These are phyloP conservation scores for Suhomyces sp. DNA, from an alignment of 805 yeast genomes.

Conservation along the genomic window DNA sequence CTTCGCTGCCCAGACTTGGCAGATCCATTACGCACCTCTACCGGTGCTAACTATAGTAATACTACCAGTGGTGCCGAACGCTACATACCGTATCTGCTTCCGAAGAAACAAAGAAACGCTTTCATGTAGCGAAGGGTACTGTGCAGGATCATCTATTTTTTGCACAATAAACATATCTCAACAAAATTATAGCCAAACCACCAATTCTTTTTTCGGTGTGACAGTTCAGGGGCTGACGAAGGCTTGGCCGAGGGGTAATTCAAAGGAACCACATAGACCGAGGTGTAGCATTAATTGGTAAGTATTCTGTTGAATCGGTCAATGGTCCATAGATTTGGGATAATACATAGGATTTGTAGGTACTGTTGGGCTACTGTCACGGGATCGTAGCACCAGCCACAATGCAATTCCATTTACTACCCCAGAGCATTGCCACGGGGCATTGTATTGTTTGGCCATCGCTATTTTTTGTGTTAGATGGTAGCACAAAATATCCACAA, in stretches of 20 bases:
- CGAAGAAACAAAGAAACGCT: background rate
- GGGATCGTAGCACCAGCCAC: background rate
- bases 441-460: background rate
- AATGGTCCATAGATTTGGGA: background rate
- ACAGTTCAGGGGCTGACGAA: background rate
- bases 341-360: background rate
- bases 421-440: background rate
- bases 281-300: no score
- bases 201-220: background rate
- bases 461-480: background rate
- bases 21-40: background rate
- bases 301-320: background rate
- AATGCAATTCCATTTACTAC: background rate
- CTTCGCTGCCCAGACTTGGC: background rate
- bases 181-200: background rate
- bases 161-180: background rate
- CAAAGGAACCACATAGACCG: no score
- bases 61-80: background rate
- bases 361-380: background rate
- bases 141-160: background rate
- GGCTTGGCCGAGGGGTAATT: background rate
- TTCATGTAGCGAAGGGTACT: slow-evolving; percentile 1
- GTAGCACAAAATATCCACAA: background rate
- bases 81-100: background rate
- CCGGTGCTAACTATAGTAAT: background rate